Evolutionary conservation across 306 rosid species (phyloP).

Genomic region (Delonix regia): DNA sequence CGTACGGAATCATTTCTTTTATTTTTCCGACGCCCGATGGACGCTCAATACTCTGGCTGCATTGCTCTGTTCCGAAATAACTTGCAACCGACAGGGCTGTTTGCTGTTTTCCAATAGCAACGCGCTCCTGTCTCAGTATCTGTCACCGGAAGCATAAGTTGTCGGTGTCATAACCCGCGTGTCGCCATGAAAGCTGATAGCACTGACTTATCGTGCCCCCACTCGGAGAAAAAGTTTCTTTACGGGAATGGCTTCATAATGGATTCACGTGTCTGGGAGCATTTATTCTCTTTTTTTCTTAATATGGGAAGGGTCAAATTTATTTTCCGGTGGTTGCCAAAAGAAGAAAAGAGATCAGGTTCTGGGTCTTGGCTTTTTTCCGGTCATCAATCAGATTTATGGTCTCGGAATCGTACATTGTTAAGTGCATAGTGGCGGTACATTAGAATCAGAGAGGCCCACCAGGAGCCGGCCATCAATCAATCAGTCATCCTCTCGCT

Average conservation of each 20-base stretch:
- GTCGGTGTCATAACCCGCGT: slow-evolving; percentile 50
- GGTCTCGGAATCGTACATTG: not conserved
- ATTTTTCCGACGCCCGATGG: not conserved
- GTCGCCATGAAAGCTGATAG: slow-evolving; percentile 20
- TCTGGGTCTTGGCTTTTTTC: slow-evolving; percentile 35
- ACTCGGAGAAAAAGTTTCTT: not conserved
- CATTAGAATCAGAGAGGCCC: not conserved
- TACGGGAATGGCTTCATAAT: not conserved
- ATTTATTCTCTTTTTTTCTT: slow-evolving; percentile 53
- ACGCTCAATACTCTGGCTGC: not conserved
- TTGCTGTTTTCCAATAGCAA: slow-evolving; percentile 33
- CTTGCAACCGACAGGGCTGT: slow-evolving; percentile 80
- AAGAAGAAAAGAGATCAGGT: slow-evolving; percentile 68
- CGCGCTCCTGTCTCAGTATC: slow-evolving; percentile 11
- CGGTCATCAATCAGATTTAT: slow-evolving; percentile 36
- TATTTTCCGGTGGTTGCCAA: slow-evolving; percentile 45
- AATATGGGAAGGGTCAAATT: slow-evolving; percentile 50
- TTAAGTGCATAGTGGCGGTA: not conserved
- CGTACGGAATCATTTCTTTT: slow-evolving; percentile 46
- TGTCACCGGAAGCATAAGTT: slow-evolving; percentile 67
- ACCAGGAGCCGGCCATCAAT: too few relatives aligned
- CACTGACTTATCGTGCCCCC: slow-evolving; percentile 38
- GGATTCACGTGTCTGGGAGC: slow-evolving; percentile 47
- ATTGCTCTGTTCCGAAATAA: slow-evolving; percentile 40
- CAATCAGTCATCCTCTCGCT: not conserved